phyloP scores from a whole-genome alignment of 1,284 basidiomycete species.

The Lignosus rhinocerotis region DNA sequence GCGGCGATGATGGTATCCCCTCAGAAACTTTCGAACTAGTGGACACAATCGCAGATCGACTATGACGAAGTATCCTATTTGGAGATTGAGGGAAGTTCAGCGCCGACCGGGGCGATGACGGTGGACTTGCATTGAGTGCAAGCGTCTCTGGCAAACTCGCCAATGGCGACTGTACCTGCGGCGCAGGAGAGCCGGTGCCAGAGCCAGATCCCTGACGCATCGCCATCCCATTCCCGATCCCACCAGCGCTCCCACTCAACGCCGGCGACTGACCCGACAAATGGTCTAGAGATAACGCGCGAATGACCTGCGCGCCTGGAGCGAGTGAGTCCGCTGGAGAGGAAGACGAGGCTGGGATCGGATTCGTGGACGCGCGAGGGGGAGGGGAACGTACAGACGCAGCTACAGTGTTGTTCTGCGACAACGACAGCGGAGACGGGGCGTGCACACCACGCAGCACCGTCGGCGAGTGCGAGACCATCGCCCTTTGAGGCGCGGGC shows the following conservation, averaged over 20 bases:
- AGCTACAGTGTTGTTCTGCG: slow-evolving; percentile 38
- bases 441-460: slow-evolving; percentile 32
- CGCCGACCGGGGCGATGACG: slow-evolving; percentile 21
- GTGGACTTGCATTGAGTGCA: slow-evolving; percentile 18
- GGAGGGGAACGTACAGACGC: slow-evolving; percentile 23
- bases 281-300: slow-evolving; percentile 20
- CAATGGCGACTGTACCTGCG: slow-evolving; percentile 16
- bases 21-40: slow-evolving; percentile 18
- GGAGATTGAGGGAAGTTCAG: slow-evolving; percentile 11
- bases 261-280: background rate
- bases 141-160: slow-evolving; percentile 15
- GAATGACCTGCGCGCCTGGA: slow-evolving; percentile 11
- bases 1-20: slow-evolving; percentile 8
- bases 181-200: slow-evolving; percentile 1
- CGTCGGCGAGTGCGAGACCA: slow-evolving; percentile 26
- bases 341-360: slow-evolving; percentile 20
- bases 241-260: background rate
- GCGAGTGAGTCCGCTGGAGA: slow-evolving; percentile 19
- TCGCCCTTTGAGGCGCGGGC: slow-evolving; percentile 25
- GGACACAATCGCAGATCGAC: slow-evolving; percentile 28
- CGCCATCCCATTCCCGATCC: slow-evolving; percentile 1
- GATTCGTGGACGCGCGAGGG: slow-evolving; percentile 22
- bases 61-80: slow-evolving; percentile 26
- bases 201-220: background rate
- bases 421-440: slow-evolving; percentile 54